These are phyloP conservation scores for Vaccinium corymbosum DNA, from an alignment of 148 eudicot species.

Conservation along the genomic window DNA sequence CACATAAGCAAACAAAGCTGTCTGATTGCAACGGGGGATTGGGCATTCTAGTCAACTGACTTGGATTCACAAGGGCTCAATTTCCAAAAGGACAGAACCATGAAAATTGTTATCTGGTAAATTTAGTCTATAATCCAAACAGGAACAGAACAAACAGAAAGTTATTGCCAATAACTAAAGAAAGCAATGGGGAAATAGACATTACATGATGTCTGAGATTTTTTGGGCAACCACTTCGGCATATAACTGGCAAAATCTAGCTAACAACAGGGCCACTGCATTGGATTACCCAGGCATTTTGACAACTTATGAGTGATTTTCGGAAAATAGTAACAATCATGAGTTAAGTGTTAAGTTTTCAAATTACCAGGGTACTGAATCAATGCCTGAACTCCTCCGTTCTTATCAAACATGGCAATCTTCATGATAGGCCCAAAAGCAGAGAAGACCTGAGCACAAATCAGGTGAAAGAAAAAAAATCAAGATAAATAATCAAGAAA, in stretches of 20 bases:
- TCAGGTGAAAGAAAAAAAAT: background rate
- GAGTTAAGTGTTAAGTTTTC: background rate
- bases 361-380: constrained; percentile 87
- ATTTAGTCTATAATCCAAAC: background rate
- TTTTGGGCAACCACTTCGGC: background rate
- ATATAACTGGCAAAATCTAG: background rate
- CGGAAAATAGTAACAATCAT: background rate
- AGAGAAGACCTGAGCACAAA: constrained; percentile 66
- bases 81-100: background rate
- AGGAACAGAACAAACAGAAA: constrained; percentile 3
- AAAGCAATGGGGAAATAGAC: background rate
- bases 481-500: background rate
- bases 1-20: background rate
- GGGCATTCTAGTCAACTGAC: background rate
- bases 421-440: constrained; percentile 90
- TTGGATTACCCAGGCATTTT: constrained; percentile 9
- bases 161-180: background rate
- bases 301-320: background rate
- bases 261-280: background rate
- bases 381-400: constrained; percentile 95
- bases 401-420: constrained; percentile 99
- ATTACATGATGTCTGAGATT: background rate
- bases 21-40: background rate
- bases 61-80: background rate
- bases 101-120: too few species aligned